Base-by-base conservation (phyloP, 495 filamentous ascomycete genomes). In the Penicillium longicatenatum region DNA sequence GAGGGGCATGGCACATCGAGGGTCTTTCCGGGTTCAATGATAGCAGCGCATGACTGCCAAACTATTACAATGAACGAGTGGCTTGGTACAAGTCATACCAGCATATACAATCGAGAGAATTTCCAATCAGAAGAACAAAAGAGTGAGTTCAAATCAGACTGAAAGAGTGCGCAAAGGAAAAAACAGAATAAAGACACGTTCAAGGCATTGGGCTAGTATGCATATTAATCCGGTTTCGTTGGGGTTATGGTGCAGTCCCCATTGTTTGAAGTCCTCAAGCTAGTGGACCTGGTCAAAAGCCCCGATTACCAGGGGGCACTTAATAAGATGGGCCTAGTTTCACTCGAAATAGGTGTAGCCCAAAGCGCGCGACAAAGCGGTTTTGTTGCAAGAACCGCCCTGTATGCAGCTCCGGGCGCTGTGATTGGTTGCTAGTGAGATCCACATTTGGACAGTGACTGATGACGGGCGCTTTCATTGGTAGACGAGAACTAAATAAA, bases 331-430 rank as follows among this genome's bases (percentile, higher is more conserved):
- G 2, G 6, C 7, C 37, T 16, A n/a, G 57, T 54, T 55, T 61
- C 58, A 58, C 41, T 48, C 55, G 54, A 57, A 61, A 57, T 52
- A 50, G 50, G 22, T 55, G 37, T 39, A 12, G 7, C 9, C 22
- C 47, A 50, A 50, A 26, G 54, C 56, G 54, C 45, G 45, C 51
- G 54, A 54, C 54, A 61, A 61, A 61, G 54, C 55, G 35, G 37
- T 17, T 20, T 19, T 54, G 66, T 64, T 57, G 63, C 66, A 69
- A 63, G 59, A 64, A 52, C 54, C 66, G 66, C 63, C 52, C 39
- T 22, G 52, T 31, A 29, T 16, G 10, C 47, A 41, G n/a, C n/a
- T 14, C 22, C 1, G 30, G n/a, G 50, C 14, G 20, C 31, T n/a
- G 21, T 65, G 65, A 62, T 67, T 67, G 65, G 62, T 35, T 21